phyloP scores from a whole-genome alignment of 2,329 filamentous ascomycete species.

The Ophiostoma ips region DNA sequence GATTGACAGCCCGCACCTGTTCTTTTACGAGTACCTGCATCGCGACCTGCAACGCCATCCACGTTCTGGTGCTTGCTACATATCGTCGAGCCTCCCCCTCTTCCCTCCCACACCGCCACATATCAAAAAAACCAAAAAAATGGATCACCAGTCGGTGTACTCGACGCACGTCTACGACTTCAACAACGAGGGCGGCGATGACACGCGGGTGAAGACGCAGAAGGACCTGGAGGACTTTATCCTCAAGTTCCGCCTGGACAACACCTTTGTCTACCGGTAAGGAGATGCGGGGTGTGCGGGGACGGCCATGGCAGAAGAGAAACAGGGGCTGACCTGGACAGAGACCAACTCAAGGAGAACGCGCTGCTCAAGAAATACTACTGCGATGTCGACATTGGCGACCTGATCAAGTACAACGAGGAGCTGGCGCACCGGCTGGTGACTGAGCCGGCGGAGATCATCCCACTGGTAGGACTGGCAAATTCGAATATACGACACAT shows the following conservation, averaged over 20 bases:
- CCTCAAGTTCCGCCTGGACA: constrained; percentile 85
- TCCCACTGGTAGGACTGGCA: constrained; percentile 58
- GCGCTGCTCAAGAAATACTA: constrained; percentile 87
- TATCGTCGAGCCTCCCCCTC: too few relatives aligned
- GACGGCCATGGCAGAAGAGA: background rate
- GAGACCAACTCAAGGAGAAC: constrained; percentile 92
- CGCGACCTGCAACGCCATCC: too few relatives aligned
- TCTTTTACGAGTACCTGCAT: too few relatives aligned
- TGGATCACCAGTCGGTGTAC: constrained; percentile 84
- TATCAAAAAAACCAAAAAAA: too few relatives aligned
- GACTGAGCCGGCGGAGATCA: constrained; percentile 81
- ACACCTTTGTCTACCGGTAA: constrained; percentile 85
- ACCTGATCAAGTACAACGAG: constrained; percentile 92
- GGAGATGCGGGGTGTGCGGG: too few relatives aligned
- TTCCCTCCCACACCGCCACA: constrained; percentile 9
- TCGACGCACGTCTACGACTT: constrained; percentile 68
- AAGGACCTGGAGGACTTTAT: constrained; percentile 79
- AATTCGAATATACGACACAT: background rate
- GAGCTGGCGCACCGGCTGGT: constrained; percentile 82
- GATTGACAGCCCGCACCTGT: too few relatives aligned
- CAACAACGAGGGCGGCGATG: constrained; percentile 49
- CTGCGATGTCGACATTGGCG: constrained; percentile 90
- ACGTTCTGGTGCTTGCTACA: too few relatives aligned
- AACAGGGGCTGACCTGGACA: constrained; percentile 26
- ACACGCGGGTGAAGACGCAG: constrained; percentile 60